Percentiles rank a stretch among this genome's conserved stretches.
These are phyloP conservation scores for Hemisphaericaspora xylofermentans DNA, from an alignment of 1,139 yeast genomes.

Conservation along the genomic window DNA sequence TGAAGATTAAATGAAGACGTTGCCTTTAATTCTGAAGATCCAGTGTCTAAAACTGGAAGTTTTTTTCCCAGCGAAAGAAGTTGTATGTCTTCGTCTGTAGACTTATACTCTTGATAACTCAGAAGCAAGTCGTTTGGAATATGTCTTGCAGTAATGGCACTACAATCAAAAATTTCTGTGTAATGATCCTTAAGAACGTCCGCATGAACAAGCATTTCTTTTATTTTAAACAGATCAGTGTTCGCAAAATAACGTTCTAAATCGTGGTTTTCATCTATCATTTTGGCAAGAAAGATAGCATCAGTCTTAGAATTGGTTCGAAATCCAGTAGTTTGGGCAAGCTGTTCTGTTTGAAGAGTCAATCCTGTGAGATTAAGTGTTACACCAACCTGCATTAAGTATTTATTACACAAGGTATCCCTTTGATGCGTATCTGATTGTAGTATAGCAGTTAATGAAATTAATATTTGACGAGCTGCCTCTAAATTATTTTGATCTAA, in stretches of 20 bases:
- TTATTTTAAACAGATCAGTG: constrained; percentile 10
- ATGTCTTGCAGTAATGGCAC: constrained; percentile 24
- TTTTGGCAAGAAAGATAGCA: constrained; percentile 38
- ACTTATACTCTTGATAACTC: constrained; percentile 24
- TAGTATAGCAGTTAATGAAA: constrained; percentile 49
- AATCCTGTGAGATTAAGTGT: constrained; percentile 15
- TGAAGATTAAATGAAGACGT: constrained; percentile 81
- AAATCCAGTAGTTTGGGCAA: constrained; percentile 27
- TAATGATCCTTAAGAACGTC: constrained; percentile 73
- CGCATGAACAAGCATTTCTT: constrained; percentile 55
- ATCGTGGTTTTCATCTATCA: constrained; percentile 7
- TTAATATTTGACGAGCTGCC: constrained; percentile 69
- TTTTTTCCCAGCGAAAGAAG: constrained; percentile 25
- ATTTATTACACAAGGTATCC: constrained; percentile 37
- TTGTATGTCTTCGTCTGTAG: constrained; percentile 20
- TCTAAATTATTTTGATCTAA: constrained; percentile 63
- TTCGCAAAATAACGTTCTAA: constrained; percentile 5
- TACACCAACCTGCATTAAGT: constrained; percentile 34
- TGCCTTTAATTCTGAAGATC: constrained; percentile 53
- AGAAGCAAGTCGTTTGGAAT: constrained; percentile 37
- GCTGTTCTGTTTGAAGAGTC: not conserved
- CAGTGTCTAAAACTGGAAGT: constrained; percentile 40
- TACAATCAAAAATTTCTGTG: constrained; percentile 33
- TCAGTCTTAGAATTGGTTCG: constrained; percentile 45
- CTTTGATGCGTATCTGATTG: constrained; percentile 27